Evolutionary conservation across 2,329 filamentous ascomycete genomes (phyloP).

Genomic region (Mycosphaerella sp.): DNA sequence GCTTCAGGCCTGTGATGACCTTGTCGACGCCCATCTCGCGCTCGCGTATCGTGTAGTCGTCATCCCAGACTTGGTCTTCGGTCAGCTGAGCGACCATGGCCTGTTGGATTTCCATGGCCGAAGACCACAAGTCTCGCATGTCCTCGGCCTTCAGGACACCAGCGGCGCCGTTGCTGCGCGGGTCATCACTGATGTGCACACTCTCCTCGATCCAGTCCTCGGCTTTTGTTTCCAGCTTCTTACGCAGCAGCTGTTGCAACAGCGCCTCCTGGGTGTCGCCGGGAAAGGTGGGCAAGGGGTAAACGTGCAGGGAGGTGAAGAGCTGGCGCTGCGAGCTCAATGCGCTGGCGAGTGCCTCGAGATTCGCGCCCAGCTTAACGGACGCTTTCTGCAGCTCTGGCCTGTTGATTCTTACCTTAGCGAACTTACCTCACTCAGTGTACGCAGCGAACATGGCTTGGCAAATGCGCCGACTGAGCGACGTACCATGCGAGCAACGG

Average conservation of each 20-base stretch:
- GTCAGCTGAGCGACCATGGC: slow-evolving; percentile 12
- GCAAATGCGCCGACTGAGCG: too few species aligned
- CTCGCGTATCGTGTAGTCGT: slow-evolving; percentile 67
- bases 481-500: slow-evolving; percentile 34
- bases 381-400: slow-evolving; percentile 28
- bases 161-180: slow-evolving; percentile 38
- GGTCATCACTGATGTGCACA: slow-evolving; percentile 40
- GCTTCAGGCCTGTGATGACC: slow-evolving; percentile 63
- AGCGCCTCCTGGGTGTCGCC: slow-evolving; percentile 53
- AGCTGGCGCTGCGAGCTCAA: slow-evolving; percentile 60
- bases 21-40: slow-evolving; percentile 58
- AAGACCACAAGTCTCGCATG: slow-evolving; percentile 55
- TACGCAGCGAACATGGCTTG: too few species aligned
- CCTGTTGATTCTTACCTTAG: slow-evolving; percentile 28
- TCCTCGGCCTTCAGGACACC: slow-evolving; percentile 41
- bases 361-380: slow-evolving; percentile 47
- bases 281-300: slow-evolving; percentile 69
- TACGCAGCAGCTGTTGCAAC: slow-evolving; percentile 65
- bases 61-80: slow-evolving; percentile 44
- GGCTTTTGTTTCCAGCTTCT: slow-evolving; percentile 73
- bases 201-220: slow-evolving; percentile 62
- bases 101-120: slow-evolving; percentile 46
- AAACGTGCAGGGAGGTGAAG: slow-evolving; percentile 63
- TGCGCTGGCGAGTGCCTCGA: slow-evolving; percentile 59
- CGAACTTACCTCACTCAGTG: background rate